Base-by-base conservation (phyloP, 495 filamentous ascomycete genomes). In the Penicillium samsonianum region DNA sequence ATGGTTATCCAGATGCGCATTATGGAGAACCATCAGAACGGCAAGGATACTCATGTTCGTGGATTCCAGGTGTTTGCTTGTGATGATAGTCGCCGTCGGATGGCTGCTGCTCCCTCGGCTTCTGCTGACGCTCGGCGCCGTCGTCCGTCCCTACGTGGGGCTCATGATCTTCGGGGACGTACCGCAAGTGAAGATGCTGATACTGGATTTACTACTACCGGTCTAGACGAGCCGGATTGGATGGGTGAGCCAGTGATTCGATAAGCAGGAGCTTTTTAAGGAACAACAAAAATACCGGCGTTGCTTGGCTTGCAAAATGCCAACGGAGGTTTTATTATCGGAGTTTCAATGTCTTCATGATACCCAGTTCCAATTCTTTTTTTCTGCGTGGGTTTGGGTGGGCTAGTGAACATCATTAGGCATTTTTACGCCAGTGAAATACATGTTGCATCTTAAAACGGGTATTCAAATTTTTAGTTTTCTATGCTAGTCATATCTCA, bases 1-100 rank as follows among this genome's bases (percentile, higher is more conserved):
- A 95, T 89, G 75, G 82, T 98, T 43, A 79, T 97, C 12, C 91
- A 96, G 70, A 85, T 98, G 50, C 83, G 84, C 49, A 82, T 98
- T 60, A 81, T 90, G 55, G 95, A 96, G 75, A 98, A 98, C 64
- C 94, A 98, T 73, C 94, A 98, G 78, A 98, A 98, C 71, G 94
- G 94, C 53, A 98, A 98, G 69, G 94, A 98, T 70, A 98, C 94
- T 4, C 94, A 98, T 80, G 85, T 98, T 40, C 86, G 94, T 37
- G 93, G 90, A 0, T 80, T 98, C 68, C 92, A 97, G 79, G 84
- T 98, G 25, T 98, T 91, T 68, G 90, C 90, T 5, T 73, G 80
- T 41, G 92, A 97, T 60, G 80, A 83, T 44, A 70, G 62, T 33
- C 67, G 71, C 0, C 64, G 68, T 0, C 67, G 68, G 1, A 53